Conservation (phyloP, 129 eudicot genomes). For the Apium graveolens region DNA sequence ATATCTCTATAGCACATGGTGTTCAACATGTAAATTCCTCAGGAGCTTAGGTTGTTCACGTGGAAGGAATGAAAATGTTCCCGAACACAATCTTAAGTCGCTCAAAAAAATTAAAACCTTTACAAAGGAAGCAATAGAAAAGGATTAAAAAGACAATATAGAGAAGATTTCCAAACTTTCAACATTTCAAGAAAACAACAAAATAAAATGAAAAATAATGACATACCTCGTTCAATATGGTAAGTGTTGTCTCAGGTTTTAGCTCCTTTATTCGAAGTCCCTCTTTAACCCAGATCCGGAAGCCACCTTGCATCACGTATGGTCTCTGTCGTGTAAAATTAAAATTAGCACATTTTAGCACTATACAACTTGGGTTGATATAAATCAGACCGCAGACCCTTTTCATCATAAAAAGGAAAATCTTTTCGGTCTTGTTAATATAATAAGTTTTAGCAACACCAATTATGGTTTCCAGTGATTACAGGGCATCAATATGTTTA, state of each 20-base stretch:
- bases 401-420: not conserved
- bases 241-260: slow-evolving; percentile 77
- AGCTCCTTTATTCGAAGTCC: slow-evolving; percentile 86
- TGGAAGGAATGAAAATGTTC: no score
- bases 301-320: slow-evolving; percentile 83
- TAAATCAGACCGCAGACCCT: not conserved
- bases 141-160: not conserved
- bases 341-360: slow-evolving; percentile 1
- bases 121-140: not conserved
- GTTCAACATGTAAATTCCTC: not conserved
- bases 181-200: not conserved
- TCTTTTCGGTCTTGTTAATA: not conserved
- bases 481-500: not conserved
- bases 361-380: not conserved
- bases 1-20: not conserved
- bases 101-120: not conserved
- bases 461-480: not conserved
- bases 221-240: slow-evolving; percentile 83
- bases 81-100: no score
- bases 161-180: slow-evolving; percentile 2
- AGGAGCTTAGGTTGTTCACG: not conserved
- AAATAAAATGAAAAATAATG: not conserved
- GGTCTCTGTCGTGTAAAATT: slow-evolving; percentile 44
- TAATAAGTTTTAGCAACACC: not conserved
- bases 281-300: slow-evolving; percentile 69